These are phyloP conservation scores for Claviceps quebecensis DNA, from an alignment of 2,329 filamentous ascomycete genomes.

Conservation along the genomic window DNA sequence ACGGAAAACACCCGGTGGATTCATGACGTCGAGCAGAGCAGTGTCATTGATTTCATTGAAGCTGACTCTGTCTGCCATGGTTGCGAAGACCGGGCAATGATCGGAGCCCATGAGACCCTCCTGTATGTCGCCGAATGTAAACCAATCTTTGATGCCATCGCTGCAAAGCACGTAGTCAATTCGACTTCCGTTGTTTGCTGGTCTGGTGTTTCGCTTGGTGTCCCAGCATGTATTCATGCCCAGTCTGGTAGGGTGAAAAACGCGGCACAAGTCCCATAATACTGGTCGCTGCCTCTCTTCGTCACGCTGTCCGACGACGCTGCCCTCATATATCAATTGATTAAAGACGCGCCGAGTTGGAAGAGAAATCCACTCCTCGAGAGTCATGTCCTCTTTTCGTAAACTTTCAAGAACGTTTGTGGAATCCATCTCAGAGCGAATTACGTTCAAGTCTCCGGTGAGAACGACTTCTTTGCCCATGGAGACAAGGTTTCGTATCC, in stretches of 20 bases:
- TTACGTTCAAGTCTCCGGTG: constrained; percentile 79
- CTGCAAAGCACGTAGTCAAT: constrained; percentile 92
- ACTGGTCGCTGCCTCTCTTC: constrained; percentile 55
- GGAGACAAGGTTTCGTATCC: constrained; percentile 69
- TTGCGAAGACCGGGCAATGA: constrained; percentile 84
- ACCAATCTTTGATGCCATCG: constrained; percentile 65
- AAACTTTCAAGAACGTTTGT: constrained; percentile 61
- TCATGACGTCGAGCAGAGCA: constrained; percentile 60
- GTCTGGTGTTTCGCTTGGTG: constrained; percentile 85
- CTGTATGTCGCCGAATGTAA: constrained; percentile 71
- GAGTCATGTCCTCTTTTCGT: constrained; percentile 51
- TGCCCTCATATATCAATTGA: constrained; percentile 64
- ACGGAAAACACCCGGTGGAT: constrained; percentile 57
- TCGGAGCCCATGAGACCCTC: constrained; percentile 90
- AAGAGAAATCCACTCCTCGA: constrained; percentile 57
- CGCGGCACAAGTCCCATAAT: constrained; percentile 71
- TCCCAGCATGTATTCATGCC: constrained; percentile 99
- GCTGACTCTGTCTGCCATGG: constrained; percentile 49
- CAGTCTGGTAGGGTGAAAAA: constrained; percentile 61
- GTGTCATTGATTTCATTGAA: constrained; percentile 30
- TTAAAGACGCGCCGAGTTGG: constrained; percentile 71
- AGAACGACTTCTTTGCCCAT: constrained; percentile 77
- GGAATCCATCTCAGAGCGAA: constrained; percentile 55
- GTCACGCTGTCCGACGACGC: constrained; percentile 52
- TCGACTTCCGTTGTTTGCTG: constrained; percentile 79